Percentiles rank a stretch among this genome's conserved stretches.
These are phyloP conservation scores for Metarhizium anisopliae DNA, from an alignment of 2,329 filamentous ascomycete species.

Conservation along the genomic window DNA sequence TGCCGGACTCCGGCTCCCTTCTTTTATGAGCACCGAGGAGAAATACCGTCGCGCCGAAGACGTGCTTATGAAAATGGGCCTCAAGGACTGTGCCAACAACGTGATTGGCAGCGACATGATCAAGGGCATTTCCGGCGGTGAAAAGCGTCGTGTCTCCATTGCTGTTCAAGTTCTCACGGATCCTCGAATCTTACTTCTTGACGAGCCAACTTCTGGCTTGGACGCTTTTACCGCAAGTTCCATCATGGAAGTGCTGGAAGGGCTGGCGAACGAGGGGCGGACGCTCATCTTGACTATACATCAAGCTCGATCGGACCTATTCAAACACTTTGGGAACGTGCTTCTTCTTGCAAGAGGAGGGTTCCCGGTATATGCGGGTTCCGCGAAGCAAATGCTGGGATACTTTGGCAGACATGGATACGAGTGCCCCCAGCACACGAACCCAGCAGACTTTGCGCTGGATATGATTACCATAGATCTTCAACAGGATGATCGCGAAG, in stretches of 20 bases:
- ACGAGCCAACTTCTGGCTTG: constrained; percentile 68
- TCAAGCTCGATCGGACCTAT: constrained; percentile 65
- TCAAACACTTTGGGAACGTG: constrained; percentile 62
- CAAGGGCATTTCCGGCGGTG: constrained; percentile 72
- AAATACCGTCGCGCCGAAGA: constrained; percentile 62
- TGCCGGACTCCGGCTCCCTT: constrained; percentile 60
- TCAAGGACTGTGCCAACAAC: constrained; percentile 72
- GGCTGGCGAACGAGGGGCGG: constrained; percentile 62
- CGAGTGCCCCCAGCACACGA: constrained; percentile 59
- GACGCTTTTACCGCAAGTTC: constrained; percentile 72
- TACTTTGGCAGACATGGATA: constrained; percentile 55
- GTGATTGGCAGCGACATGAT: constrained; percentile 62
- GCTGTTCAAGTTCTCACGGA: constrained; percentile 71
- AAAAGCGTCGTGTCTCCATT: constrained; percentile 70
- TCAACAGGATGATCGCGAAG: constrained; percentile 54
- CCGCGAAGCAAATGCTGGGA: constrained; percentile 51
- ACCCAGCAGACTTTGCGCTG: constrained; percentile 69
- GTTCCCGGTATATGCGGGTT: constrained; percentile 57
- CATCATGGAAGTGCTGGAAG: constrained; percentile 64
- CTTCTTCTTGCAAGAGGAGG: constrained; percentile 64
- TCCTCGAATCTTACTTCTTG: constrained; percentile 61
- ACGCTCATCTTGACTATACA: constrained; percentile 72
- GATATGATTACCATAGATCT: constrained; percentile 71
- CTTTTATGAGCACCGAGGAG: constrained; percentile 59
- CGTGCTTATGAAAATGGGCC: constrained; percentile 63